Conservation (phyloP, 495 filamentous ascomycete genomes). For the Delitschia confertaspora region DNA sequence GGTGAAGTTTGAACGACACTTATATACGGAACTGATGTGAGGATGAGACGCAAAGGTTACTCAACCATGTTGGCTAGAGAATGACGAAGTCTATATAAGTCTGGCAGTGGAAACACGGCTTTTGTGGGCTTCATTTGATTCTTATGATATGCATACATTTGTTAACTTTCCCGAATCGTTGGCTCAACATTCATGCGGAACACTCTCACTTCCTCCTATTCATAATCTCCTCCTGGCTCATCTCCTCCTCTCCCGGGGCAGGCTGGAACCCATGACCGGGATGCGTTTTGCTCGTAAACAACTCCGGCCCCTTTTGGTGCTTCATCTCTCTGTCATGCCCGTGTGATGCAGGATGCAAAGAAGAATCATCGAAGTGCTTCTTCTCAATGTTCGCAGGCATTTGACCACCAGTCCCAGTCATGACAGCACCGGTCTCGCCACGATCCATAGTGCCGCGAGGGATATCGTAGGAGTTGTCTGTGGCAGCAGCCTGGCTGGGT, state of each 20-base stretch:
- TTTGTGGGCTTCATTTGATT: too few species aligned
- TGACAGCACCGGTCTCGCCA: conserved; percentile 41
- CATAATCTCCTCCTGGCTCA: conserved; percentile 10
- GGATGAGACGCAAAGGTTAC: too few species aligned
- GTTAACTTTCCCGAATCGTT: too few species aligned
- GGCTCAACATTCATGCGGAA: too few species aligned
- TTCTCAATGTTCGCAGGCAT: conserved; percentile 40
- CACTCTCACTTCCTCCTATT: too few species aligned
- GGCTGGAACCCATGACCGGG: conserved; percentile 8
- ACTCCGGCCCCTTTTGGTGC: conserved; percentile 8
- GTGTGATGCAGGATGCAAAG: not conserved
- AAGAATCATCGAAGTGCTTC: conserved; percentile 35
- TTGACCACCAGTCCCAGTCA: conserved; percentile 45
- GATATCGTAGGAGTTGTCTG: conserved; percentile 46
- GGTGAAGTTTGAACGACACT: too few species aligned
- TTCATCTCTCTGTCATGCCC: conserved; percentile 6
- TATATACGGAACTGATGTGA: too few species aligned
- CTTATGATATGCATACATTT: too few species aligned
- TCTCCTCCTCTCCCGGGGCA: conserved; percentile 22
- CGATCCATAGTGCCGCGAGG: conserved; percentile 43
- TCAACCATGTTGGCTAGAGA: too few species aligned
- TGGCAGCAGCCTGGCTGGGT: conserved; percentile 38
- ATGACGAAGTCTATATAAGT: too few species aligned
- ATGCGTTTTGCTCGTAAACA: not conserved
- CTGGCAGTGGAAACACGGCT: too few species aligned